These are phyloP conservation scores for Jaapia argillacea DNA, from an alignment of 768 basidiomycete species.

Conservation along the genomic window DNA sequence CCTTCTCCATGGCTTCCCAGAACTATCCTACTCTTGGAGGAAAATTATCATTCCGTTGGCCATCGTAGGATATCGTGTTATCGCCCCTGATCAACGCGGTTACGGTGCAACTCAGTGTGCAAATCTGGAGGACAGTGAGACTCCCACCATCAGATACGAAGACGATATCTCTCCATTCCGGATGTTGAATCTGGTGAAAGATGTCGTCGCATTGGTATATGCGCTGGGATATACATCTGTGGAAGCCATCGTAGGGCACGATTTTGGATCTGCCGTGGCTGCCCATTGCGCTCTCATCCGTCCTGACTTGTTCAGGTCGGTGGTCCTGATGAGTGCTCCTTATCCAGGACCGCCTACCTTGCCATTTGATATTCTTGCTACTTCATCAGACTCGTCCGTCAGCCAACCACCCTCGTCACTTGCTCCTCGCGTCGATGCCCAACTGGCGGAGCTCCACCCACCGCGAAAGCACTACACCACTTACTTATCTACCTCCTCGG, in stretches of 20 bases:
- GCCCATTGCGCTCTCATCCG: conserved; percentile 42
- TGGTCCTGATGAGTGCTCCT: conserved; percentile 53
- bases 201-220: conserved; percentile 40
- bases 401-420: neutral
- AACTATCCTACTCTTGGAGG: conserved; percentile 58
- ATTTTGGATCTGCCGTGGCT: conserved; percentile 46
- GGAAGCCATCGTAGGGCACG: conserved; percentile 48
- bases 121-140: conserved; percentile 8
- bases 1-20: conserved; percentile 59
- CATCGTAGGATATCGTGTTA: conserved; percentile 43
- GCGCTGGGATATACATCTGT: conserved; percentile 38
- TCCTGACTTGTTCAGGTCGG: conserved; percentile 43
- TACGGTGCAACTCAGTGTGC: conserved; percentile 41
- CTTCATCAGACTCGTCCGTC: neutral
- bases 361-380: conserved; percentile 11
- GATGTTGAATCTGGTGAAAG: conserved; percentile 38
- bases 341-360: conserved; percentile 33
- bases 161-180: conserved; percentile 43
- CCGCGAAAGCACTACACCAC: conserved; percentile 48
- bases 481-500: conserved; percentile 37
- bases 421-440: conserved; percentile 5
- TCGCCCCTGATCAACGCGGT: conserved; percentile 54
- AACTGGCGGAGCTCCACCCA: conserved; percentile 31
- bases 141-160: conserved; percentile 23
- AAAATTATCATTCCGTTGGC: conserved; percentile 43